Evolutionary conservation across 257 asterid genomes (phyloP).

Genomic region (Anisodus acutangulus): DNA sequence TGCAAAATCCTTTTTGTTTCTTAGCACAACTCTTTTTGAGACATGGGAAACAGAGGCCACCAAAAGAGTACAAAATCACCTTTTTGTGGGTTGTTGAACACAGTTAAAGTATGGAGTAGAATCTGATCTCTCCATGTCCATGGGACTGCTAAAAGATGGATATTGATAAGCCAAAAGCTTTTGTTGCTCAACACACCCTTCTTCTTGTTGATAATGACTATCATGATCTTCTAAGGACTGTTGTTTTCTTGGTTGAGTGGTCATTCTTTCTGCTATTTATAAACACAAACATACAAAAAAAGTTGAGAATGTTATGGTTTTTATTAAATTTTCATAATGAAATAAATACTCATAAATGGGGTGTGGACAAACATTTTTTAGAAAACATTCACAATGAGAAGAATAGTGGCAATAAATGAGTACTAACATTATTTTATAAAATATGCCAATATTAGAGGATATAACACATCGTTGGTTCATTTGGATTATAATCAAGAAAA

Average conservation of each 20-base stretch:
- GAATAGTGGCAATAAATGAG: background rate
- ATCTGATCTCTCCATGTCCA: conserved; percentile 30
- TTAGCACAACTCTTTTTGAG: conserved; percentile 36
- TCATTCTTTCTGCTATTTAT: conserved; percentile 43
- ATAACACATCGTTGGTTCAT: no score
- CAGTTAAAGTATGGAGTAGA: conserved; percentile 29
- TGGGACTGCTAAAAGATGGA: conserved; percentile 27
- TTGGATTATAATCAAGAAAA: conserved; percentile 28
- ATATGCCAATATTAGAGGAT: conserved; percentile 51
- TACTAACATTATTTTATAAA: conserved; percentile 21
- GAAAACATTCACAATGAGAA: background rate
- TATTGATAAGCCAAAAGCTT: background rate
- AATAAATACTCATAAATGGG: background rate
- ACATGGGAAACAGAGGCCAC: conserved; percentile 35
- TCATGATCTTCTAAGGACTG: conserved; percentile 34
- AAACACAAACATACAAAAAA: conserved; percentile 19
- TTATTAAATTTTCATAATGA: background rate
- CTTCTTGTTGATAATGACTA: conserved; percentile 22
- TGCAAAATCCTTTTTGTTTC: conserved; percentile 37
- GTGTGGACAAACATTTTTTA: no score
- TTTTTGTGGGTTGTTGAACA: conserved; percentile 53
- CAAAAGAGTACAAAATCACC: conserved; percentile 44
- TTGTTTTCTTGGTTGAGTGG: conserved; percentile 46
- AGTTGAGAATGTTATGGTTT: background rate
- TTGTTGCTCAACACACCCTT: conserved; percentile 32